Evolutionary conservation across 192 early-diverging fungal genomes (phyloP).

Genomic region (Rhizoclosmatium globosum): DNA sequence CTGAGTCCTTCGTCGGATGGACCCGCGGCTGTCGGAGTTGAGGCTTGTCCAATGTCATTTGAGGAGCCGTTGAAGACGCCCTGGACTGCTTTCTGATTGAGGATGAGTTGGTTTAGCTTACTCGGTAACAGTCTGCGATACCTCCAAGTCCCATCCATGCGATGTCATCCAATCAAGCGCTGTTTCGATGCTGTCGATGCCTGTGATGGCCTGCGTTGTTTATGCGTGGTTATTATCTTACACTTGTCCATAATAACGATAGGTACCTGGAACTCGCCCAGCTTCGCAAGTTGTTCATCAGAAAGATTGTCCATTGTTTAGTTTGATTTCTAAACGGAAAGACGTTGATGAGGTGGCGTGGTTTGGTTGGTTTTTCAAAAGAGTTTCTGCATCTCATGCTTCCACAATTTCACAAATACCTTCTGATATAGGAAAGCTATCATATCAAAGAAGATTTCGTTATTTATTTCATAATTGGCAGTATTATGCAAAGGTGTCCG

Average conservation of each 20-base stretch:
- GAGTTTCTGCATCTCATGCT: too few species aligned
- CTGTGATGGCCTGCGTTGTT: constrained; percentile 43
- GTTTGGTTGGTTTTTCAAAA: too few species aligned
- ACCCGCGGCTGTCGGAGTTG: neutral
- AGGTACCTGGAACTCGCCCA: constrained; percentile 52
- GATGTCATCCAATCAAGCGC: constrained; percentile 43
- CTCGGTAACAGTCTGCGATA: neutral
- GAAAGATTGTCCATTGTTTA: constrained; percentile 43
- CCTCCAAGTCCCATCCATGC: constrained; percentile 52
- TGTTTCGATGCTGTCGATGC: constrained; percentile 44
- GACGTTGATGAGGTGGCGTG: constrained; percentile 3
- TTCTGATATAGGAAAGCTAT: neutral
- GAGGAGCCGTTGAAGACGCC: constrained; percentile 6
- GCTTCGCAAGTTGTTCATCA: constrained; percentile 43
- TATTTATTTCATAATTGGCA: neutral
- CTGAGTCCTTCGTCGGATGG: neutral
- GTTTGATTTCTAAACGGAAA: neutral
- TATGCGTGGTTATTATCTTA: neutral
- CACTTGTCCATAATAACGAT: neutral
- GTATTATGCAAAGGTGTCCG: too few species aligned
- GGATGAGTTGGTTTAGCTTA: neutral
- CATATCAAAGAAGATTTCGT: neutral
- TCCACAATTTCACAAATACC: neutral
- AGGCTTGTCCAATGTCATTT: neutral
- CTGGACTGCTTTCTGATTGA: neutral